A percentile compares a stretch with the other conserved stretches of the same genome.
These are phyloP conservation scores for Aspergillus saccharolyticus DNA, from an alignment of 495 filamentous ascomycete species.

Conservation along the genomic window DNA sequence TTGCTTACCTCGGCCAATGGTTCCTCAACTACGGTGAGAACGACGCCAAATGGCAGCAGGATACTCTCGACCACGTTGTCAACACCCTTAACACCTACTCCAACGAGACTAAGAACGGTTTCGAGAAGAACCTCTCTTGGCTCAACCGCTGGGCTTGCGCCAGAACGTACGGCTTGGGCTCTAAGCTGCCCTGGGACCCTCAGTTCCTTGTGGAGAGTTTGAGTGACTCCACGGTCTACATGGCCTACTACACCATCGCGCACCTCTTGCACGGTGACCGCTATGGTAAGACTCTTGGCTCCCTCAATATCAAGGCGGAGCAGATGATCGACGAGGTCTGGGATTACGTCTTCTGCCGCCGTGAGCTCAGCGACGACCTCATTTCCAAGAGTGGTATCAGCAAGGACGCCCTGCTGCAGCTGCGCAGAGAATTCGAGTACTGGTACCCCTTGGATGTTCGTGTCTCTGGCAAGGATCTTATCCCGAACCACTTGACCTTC, in stretches of 20 bases:
- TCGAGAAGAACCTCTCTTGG: slow-evolving; percentile 83
- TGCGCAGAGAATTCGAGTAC: slow-evolving; percentile 92
- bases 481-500: slow-evolving; percentile 90
- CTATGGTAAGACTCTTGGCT: slow-evolving; percentile 68
- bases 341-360: slow-evolving; percentile 82
- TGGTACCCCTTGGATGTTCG: slow-evolving; percentile 91
- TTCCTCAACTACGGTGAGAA: slow-evolving; percentile 94
- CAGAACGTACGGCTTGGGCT: slow-evolving; percentile 85
- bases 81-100: slow-evolving; percentile 74
- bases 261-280: slow-evolving; percentile 80
- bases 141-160: slow-evolving; percentile 94
- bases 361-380: slow-evolving; percentile 60
- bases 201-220: slow-evolving; percentile 89
- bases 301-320: slow-evolving; percentile 62
- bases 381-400: slow-evolving; percentile 60
- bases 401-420: slow-evolving; percentile 62
- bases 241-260: slow-evolving; percentile 93
- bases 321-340: slow-evolving; percentile 96
- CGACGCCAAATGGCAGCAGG: slow-evolving; percentile 66
- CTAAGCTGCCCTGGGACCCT: slow-evolving; percentile 91
- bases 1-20: slow-evolving; percentile 93
- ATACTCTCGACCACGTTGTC: slow-evolving; percentile 67
- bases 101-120: slow-evolving; percentile 73
- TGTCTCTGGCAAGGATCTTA: slow-evolving; percentile 80
- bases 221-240: slow-evolving; percentile 89